Evolutionary conservation across 345 rosid species (phyloP).

Genomic region (Ceriops tagal): DNA sequence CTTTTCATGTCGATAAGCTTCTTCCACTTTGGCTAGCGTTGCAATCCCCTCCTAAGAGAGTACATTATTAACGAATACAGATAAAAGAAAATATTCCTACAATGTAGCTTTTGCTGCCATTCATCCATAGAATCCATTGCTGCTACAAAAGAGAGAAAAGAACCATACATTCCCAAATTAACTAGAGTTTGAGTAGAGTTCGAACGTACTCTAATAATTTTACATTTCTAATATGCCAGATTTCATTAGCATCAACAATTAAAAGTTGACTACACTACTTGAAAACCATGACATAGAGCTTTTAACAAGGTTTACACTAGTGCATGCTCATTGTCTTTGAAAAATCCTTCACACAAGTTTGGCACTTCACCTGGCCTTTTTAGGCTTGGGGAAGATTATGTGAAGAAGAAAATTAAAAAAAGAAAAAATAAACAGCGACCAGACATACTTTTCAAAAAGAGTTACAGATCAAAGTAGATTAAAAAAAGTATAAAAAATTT

Average conservation of each 20-base stretch:
- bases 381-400: no score
- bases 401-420: no score
- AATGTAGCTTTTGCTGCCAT: background rate
- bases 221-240: background rate
- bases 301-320: background rate
- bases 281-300: background rate
- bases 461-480: no score
- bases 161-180: background rate
- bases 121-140: background rate
- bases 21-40: conserved; percentile 73
- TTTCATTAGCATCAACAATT: background rate
- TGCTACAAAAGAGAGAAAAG: background rate
- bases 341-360: background rate
- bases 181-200: background rate
- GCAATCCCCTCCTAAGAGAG: conserved; percentile 58
- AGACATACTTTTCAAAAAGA: no score
- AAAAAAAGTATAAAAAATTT: no score
- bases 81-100: conserved; percentile 1
- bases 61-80: conserved; percentile 3
- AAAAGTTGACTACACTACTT: background rate
- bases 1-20: conserved; percentile 63
- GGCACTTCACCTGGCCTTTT: no score
- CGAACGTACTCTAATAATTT: background rate
- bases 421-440: no score
- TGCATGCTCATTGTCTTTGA: background rate